Conservation (phyloP, 805 yeast genomes). For the Zygoascus bituminiphila region DNA sequence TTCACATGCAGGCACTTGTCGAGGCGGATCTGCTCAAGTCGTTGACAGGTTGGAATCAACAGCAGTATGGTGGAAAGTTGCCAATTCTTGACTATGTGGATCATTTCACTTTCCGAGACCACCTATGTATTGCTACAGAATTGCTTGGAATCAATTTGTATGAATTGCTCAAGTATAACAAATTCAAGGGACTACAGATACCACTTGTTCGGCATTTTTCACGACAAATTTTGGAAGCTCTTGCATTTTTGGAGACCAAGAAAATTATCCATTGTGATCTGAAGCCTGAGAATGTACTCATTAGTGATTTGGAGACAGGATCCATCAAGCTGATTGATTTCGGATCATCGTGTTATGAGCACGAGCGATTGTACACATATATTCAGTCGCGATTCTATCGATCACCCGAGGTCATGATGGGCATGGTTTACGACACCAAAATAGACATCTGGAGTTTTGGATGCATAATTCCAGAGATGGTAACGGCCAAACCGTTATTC, state of each 20-base stretch:
- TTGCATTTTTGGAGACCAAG: slow-evolving; percentile 48
- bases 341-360: slow-evolving; percentile 46
- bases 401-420: slow-evolving; percentile 93
- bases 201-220: slow-evolving; percentile 36
- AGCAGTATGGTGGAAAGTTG: slow-evolving; percentile 27
- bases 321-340: slow-evolving; percentile 69
- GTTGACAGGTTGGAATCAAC: slow-evolving; percentile 25
- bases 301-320: slow-evolving; percentile 36
- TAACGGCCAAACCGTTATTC: slow-evolving; percentile 87
- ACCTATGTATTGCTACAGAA: slow-evolving; percentile 75
- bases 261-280: slow-evolving; percentile 74
- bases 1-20: slow-evolving; percentile 69
- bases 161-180: slow-evolving; percentile 38
- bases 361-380: slow-evolving; percentile 86
- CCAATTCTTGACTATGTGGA: slow-evolving; percentile 49
- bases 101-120: slow-evolving; percentile 73
- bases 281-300: slow-evolving; percentile 78
- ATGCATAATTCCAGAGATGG: slow-evolving; percentile 92
- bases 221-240: slow-evolving; percentile 48
- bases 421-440: slow-evolving; percentile 78
- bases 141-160: slow-evolving; percentile 58
- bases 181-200: slow-evolving; percentile 29
- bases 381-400: slow-evolving; percentile 94
- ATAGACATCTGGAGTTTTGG: slow-evolving; percentile 98
- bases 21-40: slow-evolving; percentile 62